Percentiles rank a stretch among this genome's conserved stretches.
These are phyloP conservation scores for Rhynchosporium secalis DNA, from an alignment of 2,329 filamentous ascomycete species.

Conservation along the genomic window DNA sequence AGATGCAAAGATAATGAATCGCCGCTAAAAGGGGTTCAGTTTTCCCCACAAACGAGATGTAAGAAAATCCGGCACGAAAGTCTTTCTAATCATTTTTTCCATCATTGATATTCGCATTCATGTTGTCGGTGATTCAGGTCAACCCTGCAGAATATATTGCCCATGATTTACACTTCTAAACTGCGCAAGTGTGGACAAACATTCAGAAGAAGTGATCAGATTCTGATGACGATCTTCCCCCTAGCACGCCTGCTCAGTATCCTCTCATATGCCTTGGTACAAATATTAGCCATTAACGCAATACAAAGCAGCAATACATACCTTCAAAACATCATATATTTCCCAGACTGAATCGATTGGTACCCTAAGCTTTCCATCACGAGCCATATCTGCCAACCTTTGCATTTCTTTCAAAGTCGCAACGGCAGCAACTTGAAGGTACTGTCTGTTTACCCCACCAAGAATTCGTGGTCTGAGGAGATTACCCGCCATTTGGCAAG, in stretches of 20 bases:
- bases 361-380: conserved; percentile 41
- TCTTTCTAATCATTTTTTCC: no score
- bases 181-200: background rate
- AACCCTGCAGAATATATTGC: no score
- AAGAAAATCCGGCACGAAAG: no score
- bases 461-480: conserved; percentile 42
- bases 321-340: conserved; percentile 43
- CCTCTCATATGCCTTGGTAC: conserved; percentile 38
- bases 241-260: conserved; percentile 41
- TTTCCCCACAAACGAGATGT: no score
- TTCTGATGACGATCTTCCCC: conserved; percentile 42
- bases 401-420: conserved; percentile 40
- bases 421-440: conserved; percentile 11
- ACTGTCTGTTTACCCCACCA: conserved; percentile 41
- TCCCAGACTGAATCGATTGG: conserved; percentile 43
- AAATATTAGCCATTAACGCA: conserved; percentile 1
- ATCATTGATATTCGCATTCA: no score
- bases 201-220: background rate
- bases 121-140: no score
- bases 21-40: no score
- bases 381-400: conserved; percentile 41
- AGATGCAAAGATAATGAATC: no score
- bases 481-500: conserved; percentile 44
- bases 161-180: background rate
- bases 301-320: background rate